Conservation (phyloP, 1,284 basidiomycete species). For the Veloboletus limbatus region DNA sequence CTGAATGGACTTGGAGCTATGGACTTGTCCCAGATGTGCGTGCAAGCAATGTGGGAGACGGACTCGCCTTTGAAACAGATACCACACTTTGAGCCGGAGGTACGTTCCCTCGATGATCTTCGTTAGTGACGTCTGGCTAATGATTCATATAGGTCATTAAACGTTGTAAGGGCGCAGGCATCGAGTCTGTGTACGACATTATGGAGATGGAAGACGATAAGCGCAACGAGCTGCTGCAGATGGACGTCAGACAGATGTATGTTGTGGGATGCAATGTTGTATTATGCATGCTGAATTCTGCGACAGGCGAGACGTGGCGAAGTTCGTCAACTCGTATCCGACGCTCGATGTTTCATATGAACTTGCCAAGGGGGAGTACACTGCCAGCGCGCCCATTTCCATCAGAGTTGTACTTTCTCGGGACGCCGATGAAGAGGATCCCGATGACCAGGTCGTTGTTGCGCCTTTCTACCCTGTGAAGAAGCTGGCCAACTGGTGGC, state of each 20-base stretch:
- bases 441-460: conserved; percentile 78
- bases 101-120: conserved; percentile 27
- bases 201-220: conserved; percentile 96
- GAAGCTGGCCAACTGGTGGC: conserved; percentile 97
- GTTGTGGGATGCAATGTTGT: conserved; percentile 25
- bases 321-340: conserved; percentile 93
- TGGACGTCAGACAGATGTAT: conserved; percentile 85
- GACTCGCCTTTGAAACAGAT: conserved; percentile 94
- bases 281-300: conserved; percentile 15
- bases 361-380: conserved; percentile 81
- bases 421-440: conserved; percentile 84
- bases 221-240: conserved; percentile 78
- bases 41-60: conserved; percentile 97
- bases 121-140: conserved; percentile 5
- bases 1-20: conserved; percentile 94
- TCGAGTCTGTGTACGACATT: conserved; percentile 91
- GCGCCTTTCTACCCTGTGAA: conserved; percentile 89
- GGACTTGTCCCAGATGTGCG: conserved; percentile 99
- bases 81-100: conserved; percentile 90
- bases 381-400: conserved; percentile 78
- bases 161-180: conserved; percentile 77
- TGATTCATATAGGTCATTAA: conserved; percentile 58
- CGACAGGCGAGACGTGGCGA: conserved; percentile 79
- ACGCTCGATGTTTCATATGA: conserved; percentile 86
- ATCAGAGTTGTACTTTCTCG: conserved; percentile 79